These are phyloP conservation scores for Vitis rotundifolia DNA, from an alignment of 164 flowering plant genomes.

Conservation along the genomic window DNA sequence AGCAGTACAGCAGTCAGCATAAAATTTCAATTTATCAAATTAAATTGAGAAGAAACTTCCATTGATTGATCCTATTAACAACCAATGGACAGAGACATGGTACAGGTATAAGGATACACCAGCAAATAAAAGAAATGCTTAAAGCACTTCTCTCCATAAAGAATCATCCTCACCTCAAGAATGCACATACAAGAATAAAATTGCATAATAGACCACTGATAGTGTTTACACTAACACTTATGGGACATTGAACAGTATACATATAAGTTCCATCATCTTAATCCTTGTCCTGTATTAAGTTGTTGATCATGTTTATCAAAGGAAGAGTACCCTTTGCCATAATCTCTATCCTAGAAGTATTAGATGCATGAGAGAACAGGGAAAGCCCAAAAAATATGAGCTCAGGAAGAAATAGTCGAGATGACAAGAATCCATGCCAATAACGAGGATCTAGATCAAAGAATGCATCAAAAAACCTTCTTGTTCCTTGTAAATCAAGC, in stretches of 20 bases:
- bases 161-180: neutral
- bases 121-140: too few relatives aligned
- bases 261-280: conserved; percentile 18
- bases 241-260: conserved; percentile 7
- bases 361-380: conserved; percentile 81
- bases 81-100: too few relatives aligned
- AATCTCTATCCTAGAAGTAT: conserved; percentile 80
- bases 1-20: too few relatives aligned
- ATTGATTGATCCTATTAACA: too few relatives aligned
- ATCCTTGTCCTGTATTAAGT: conserved; percentile 65
- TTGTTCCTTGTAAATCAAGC: conserved; percentile 76
- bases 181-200: neutral
- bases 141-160: neutral
- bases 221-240: conserved; percentile 4
- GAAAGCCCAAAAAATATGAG: conserved; percentile 81
- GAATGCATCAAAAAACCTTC: conserved; percentile 89
- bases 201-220: neutral
- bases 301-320: conserved; percentile 70
- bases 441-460: conserved; percentile 84
- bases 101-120: too few relatives aligned
- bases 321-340: conserved; percentile 92
- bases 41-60: too few relatives aligned
- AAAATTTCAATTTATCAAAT: too few relatives aligned
- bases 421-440: conserved; percentile 97
- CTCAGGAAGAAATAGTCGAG: conserved; percentile 82